Percentiles rank a stretch among this genome's conserved stretches.
These are phyloP conservation scores for Xylaria cubensis DNA, from an alignment of 495 filamentous ascomycete species.

Conservation along the genomic window DNA sequence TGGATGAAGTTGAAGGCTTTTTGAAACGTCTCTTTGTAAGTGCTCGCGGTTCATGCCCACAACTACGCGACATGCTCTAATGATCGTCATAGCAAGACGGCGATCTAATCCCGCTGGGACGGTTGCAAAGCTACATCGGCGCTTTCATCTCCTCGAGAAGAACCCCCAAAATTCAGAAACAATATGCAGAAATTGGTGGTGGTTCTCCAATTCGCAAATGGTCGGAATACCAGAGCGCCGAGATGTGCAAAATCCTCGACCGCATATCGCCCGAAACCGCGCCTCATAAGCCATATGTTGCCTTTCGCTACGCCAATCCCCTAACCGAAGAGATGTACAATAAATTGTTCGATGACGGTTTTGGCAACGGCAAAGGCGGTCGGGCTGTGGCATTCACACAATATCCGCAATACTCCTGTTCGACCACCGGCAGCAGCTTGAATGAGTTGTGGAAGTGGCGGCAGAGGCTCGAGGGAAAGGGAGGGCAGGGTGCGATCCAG, in stretches of 20 bases:
- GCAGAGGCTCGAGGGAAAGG: slow-evolving; percentile 82
- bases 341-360: slow-evolving; percentile 82
- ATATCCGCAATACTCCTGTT: slow-evolving; percentile 99
- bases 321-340: slow-evolving; percentile 93
- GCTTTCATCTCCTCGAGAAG: slow-evolving; percentile 83
- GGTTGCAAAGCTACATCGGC: slow-evolving; percentile 88
- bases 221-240: slow-evolving; percentile 89
- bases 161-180: slow-evolving; percentile 93
- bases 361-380: slow-evolving; percentile 83
- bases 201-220: slow-evolving; percentile 97
- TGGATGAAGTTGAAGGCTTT: slow-evolving; percentile 86
- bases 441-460: slow-evolving; percentile 99
- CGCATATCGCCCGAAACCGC: slow-evolving; percentile 88
- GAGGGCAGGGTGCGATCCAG: slow-evolving; percentile 69
- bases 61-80: slow-evolving; percentile 17
- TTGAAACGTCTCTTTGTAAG: slow-evolving; percentile 91
- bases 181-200: slow-evolving; percentile 94
- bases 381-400: slow-evolving; percentile 97
- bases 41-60: slow-evolving; percentile 22
- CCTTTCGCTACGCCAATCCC: slow-evolving; percentile 95
- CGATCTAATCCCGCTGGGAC: slow-evolving; percentile 95
- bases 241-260: slow-evolving; percentile 97
- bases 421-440: slow-evolving; percentile 92
- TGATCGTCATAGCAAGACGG: slow-evolving; percentile 72
- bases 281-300: slow-evolving; percentile 97